Percentiles rank a stretch among this genome's conserved stretches.
These are phyloP conservation scores for Leucoagaricus sp. DNA, from an alignment of 1,284 basidiomycete genomes.

Conservation along the genomic window DNA sequence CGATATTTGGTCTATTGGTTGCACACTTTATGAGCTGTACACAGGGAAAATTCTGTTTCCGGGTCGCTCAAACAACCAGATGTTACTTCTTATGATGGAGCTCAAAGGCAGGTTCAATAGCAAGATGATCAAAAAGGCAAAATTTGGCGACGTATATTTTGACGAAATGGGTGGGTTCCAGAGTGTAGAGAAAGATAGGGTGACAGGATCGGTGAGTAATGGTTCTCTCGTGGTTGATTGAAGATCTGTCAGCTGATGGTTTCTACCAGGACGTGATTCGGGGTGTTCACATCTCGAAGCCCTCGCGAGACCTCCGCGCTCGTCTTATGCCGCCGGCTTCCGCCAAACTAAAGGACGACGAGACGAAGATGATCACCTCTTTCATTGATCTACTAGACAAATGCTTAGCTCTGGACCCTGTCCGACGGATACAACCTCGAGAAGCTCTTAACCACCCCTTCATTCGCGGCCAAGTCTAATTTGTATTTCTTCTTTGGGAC, in stretches of 20 bases:
- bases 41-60: conserved; percentile 99
- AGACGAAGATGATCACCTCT: conserved; percentile 78
- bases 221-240: background rate
- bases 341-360: conserved; percentile 84
- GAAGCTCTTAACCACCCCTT: conserved; percentile 91
- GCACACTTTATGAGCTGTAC: conserved; percentile 96
- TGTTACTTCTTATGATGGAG: conserved; percentile 97
- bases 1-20: conserved; percentile 97
- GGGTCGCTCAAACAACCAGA: conserved; percentile 96
- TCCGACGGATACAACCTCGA: conserved; percentile 81
- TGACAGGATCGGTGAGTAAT: conserved; percentile 75
- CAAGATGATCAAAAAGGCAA: conserved; percentile 93
- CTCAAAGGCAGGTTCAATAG: conserved; percentile 92
- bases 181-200: conserved; percentile 81
- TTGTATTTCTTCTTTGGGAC: background rate
- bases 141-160: conserved; percentile 92
- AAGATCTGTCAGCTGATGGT: background rate
- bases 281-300: conserved; percentile 85
- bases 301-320: conserved; percentile 78
- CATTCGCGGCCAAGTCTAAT: conserved; percentile 52
- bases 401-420: conserved; percentile 89
- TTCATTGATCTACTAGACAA: conserved; percentile 94
- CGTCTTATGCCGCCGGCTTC: conserved; percentile 81
- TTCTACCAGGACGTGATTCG: conserved; percentile 70
- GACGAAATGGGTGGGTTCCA: conserved; percentile 87